Evolutionary conservation across 164 flowering plant genomes (phyloP), one percentile per base, ranked within the genome.

Genomic region (Cinnamomum micranthum): DNA sequence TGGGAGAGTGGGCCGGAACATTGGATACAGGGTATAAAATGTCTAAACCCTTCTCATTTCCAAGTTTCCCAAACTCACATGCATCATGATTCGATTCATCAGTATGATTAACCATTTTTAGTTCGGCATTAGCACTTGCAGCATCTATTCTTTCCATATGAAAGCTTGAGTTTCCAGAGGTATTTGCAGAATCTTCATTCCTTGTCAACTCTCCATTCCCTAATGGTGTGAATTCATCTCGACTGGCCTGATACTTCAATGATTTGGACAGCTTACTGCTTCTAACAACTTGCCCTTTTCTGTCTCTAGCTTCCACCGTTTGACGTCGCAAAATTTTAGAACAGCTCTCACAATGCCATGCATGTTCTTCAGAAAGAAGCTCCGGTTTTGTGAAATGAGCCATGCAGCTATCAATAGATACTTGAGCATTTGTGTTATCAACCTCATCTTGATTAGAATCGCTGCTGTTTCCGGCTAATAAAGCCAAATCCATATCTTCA

Each of bases 381-480:
- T 96, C 99, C 14, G 90, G 91, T 79, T 89, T 90, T 71, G 82
- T 85, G 75, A 91, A 94, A 81, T 79, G 84, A 62, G 86, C 79
- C 87, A 96, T 81, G 80, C 99, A 96, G 62, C 86, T 86, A 81
- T 90, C 97, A 24, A 96, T 79, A 22, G 98, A 91, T 14, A 96
- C 94, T 22, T 90, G 93, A 52, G 95, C 85, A 81, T 89, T 84
- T 19, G 87, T 65, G 74, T 94, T 69, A 82, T 94, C 98, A 77
- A 96, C 89, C 81, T 91, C 99, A 78, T 88, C 93, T 9, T 91
- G 91, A 83, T 93, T 95, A 82, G 98, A 94, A 35, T 87, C 98
- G 31, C 93, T 89, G 79, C 79, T 81, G 72, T 83, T 84, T 70
- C 84, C 89, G 19, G 83, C 81, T 63, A 80, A 14, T 68, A 85